Conservation (phyloP, 2,329 filamentous ascomycete species). For the Fusarium fracticaudum region DNA sequence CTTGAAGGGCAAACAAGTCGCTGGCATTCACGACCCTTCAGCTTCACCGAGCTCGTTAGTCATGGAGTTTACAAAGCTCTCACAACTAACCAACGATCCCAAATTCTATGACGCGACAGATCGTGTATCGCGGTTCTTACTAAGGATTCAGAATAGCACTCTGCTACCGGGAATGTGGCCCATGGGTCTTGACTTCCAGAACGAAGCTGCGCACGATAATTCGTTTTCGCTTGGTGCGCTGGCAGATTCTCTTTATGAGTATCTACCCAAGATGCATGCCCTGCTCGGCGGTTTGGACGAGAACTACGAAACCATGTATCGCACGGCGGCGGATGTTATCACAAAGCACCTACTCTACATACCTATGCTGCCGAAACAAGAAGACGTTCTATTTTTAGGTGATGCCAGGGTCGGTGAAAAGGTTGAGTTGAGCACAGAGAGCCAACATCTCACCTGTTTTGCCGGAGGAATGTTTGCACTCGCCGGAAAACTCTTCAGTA, state of each 20-base stretch:
- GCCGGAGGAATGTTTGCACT: conserved; percentile 74
- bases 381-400: conserved; percentile 65
- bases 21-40: conserved; percentile 60
- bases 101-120: conserved; percentile 84
- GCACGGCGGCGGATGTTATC: conserved; percentile 68
- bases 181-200: conserved; percentile 64
- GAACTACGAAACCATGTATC: conserved; percentile 73
- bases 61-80: conserved; percentile 78
- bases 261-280: conserved; percentile 70
- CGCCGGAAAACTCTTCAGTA: conserved; percentile 66
- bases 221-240: conserved; percentile 63
- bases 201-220: conserved; percentile 61
- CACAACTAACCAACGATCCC: conserved; percentile 75
- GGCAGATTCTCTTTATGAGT: conserved; percentile 69
- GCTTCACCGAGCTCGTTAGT: conserved; percentile 71
- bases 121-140: conserved; percentile 76
- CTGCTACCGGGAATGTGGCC: conserved; percentile 84
- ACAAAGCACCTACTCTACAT: conserved; percentile 74
- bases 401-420: conserved; percentile 44
- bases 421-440: conserved; percentile 41
- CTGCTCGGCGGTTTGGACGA: conserved; percentile 71
- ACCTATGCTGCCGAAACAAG: conserved; percentile 69
- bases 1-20: conserved; percentile 56
- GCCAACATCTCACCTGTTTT: conserved; percentile 72
- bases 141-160: conserved; percentile 73